phyloP scores from a whole-genome alignment of 2,329 filamentous ascomycete genomes.

The Dactylellina drechsleri region DNA sequence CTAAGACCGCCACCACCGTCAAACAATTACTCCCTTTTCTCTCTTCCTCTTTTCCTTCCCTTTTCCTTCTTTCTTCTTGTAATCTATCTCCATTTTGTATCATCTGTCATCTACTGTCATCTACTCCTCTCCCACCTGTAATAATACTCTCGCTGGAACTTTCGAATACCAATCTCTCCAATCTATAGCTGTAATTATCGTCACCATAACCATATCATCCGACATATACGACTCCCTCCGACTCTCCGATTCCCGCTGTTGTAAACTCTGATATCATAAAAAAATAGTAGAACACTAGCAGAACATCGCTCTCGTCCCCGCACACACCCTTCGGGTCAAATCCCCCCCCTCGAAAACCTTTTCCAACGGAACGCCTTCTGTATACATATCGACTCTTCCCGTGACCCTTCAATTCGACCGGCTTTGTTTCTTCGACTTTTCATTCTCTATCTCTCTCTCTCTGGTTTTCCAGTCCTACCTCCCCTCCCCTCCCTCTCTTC shows the following conservation, averaged over 20 bases:
- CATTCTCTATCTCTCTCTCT: constrained; percentile 21
- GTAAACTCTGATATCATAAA: constrained; percentile 19
- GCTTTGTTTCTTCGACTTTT: too few relatives aligned
- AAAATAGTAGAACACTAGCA: too few relatives aligned
- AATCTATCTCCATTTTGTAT: not conserved
- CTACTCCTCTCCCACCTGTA: not conserved
- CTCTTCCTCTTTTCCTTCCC: constrained; percentile 16
- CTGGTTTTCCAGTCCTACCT: constrained; percentile 40
- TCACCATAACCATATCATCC: not conserved
- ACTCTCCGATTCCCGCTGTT: too few relatives aligned
- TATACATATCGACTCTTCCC: too few relatives aligned
- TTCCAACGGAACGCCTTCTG: too few relatives aligned
- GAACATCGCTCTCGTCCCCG: too few relatives aligned
- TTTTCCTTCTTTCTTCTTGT: constrained; percentile 2
- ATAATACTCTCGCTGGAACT: too few relatives aligned
- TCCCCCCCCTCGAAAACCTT: too few relatives aligned
- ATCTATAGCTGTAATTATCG: not conserved
- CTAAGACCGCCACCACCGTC: not conserved
- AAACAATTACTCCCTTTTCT: too few relatives aligned
- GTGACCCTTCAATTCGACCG: too few relatives aligned
- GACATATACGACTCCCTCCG: not conserved
- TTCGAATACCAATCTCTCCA: not conserved
- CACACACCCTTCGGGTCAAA: too few relatives aligned
- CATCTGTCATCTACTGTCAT: not conserved
- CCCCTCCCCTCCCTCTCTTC: constrained; percentile 3